Percentiles rank a stretch among this genome's conserved stretches.
Evolutionary conservation across 495 filamentous ascomycete genomes (phyloP).

Genomic region (Neurospora sp.): DNA sequence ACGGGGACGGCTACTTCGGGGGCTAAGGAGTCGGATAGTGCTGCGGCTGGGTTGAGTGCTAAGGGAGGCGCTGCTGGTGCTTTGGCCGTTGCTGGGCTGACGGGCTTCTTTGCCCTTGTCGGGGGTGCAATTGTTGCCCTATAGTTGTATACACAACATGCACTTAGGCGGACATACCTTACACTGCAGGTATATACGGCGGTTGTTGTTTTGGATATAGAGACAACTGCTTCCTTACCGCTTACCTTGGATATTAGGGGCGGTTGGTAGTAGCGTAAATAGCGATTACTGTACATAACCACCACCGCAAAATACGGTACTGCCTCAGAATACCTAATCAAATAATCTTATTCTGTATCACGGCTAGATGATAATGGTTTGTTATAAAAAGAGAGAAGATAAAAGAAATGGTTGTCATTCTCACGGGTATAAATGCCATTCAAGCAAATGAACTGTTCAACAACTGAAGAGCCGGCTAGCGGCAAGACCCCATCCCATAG

Average conservation of each 20-base stretch:
- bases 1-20: slow-evolving; percentile 1
- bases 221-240: not conserved
- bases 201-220: not conserved
- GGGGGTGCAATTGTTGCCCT: slow-evolving; percentile 17
- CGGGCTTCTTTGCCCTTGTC: slow-evolving; percentile 14
- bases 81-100: slow-evolving; percentile 10
- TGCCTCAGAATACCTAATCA: not conserved
- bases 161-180: not conserved
- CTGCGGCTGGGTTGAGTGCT: not conserved
- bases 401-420: not conserved
- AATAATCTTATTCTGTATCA: not conserved
- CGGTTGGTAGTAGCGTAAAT: not conserved
- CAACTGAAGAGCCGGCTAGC: not conserved
- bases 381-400: not conserved
- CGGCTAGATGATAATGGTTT: not conserved
- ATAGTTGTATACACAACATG: slow-evolving; percentile 1
- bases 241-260: not conserved
- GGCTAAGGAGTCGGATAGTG: not conserved
- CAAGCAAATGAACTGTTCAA: not conserved
- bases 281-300: not conserved
- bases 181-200: not conserved
- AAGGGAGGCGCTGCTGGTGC: slow-evolving; percentile 5
- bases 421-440: not conserved
- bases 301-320: not conserved
- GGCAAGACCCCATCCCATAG: not conserved